A percentile compares a stretch with the other conserved stretches of the same genome.
These are phyloP conservation scores for Yarrowia sp. DNA, from an alignment of 805 yeast genomes.

Conservation along the genomic window DNA sequence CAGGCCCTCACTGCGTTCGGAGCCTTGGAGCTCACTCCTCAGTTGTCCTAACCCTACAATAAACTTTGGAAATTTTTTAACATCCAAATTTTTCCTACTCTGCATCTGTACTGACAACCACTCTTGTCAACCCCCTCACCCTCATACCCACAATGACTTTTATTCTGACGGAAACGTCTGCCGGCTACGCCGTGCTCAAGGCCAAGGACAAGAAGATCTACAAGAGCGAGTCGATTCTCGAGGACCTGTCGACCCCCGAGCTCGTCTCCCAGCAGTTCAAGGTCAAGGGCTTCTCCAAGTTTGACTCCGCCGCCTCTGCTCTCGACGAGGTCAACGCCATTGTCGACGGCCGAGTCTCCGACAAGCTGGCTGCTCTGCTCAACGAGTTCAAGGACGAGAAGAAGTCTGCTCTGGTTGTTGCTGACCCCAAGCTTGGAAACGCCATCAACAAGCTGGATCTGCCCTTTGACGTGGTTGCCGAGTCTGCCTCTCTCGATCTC, in stretches of 20 bases:
- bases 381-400: constrained; percentile 52
- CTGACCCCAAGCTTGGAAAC: constrained; percentile 95
- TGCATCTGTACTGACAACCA: not conserved
- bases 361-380: constrained; percentile 76
- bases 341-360: constrained; percentile 92
- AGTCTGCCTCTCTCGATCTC: constrained; percentile 92
- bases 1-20: no score
- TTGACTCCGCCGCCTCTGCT: constrained; percentile 92
- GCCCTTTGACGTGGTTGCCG: constrained; percentile 86
- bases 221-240: constrained; percentile 75
- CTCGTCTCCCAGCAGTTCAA: constrained; percentile 90
- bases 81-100: constrained; percentile 16
- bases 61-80: constrained; percentile 16
- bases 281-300: constrained; percentile 94
- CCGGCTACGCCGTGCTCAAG: constrained; percentile 97
- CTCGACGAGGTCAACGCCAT: constrained; percentile 92
- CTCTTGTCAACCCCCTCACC: not conserved
- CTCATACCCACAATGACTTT: constrained; percentile 48
- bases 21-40: no score
- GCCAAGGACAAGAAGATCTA: constrained; percentile 97
- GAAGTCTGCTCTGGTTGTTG: constrained; percentile 86
- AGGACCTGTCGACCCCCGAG: constrained; percentile 81
- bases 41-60: not conserved
- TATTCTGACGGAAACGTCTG: constrained; percentile 94
- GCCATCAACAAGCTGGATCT: constrained; percentile 88